Percentiles rank a stretch among this genome's conserved stretches.
These are phyloP conservation scores for Juncus effusus DNA, from an alignment of 176 grass and related monocot species.

Conservation along the genomic window DNA sequence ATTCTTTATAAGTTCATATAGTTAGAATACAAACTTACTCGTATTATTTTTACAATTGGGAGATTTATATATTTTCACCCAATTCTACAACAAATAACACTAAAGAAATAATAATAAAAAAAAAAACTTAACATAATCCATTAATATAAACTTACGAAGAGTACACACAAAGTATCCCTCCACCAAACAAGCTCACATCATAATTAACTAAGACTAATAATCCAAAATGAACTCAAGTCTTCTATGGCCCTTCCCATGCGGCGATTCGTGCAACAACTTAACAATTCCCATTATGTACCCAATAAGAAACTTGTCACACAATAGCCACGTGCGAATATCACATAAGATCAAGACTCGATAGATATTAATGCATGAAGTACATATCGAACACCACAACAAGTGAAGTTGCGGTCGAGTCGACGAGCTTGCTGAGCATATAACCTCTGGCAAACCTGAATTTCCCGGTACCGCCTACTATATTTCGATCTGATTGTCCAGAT, in stretches of 20 bases:
- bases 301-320: background rate
- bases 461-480: slow-evolving; percentile 56
- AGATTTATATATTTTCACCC: no score
- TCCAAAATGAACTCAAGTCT: background rate
- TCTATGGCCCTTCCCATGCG: background rate
- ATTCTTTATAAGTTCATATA: no score
- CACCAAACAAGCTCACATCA: slow-evolving; percentile 6
- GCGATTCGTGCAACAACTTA: background rate
- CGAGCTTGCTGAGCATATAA: slow-evolving; percentile 43
- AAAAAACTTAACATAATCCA: background rate
- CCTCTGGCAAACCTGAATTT: slow-evolving; percentile 55
- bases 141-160: background rate
- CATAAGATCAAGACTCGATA: background rate
- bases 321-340: background rate
- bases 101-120: no score
- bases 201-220: background rate
- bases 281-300: background rate
- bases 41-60: no score
- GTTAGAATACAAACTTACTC: no score
- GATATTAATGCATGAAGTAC: slow-evolving; percentile 31
- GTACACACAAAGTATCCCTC: slow-evolving; percentile 8
- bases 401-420: slow-evolving; percentile 30
- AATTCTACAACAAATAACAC: no score
- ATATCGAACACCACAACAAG: slow-evolving; percentile 58
- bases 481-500: slow-evolving; percentile 35